A percentile compares a stretch with the other conserved stretches of the same genome.
Conservation (phyloP, 1,139 yeast species). For the Hansenula lynferdii region DNA sequence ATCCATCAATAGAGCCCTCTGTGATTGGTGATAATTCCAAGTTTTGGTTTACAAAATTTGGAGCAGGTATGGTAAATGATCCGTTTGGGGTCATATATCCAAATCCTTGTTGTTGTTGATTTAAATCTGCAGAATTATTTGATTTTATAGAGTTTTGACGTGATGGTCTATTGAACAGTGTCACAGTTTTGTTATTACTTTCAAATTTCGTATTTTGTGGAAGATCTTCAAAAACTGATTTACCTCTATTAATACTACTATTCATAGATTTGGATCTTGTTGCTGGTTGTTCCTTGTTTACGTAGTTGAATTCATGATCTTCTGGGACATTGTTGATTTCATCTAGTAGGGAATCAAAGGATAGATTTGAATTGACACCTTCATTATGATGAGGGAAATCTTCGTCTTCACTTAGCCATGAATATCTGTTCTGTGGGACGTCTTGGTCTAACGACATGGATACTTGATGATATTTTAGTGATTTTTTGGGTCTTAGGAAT, state of each 20-base stretch:
- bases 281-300: conserved; percentile 8
- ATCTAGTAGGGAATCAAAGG: conserved; percentile 21
- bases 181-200: conserved; percentile 49
- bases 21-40: conserved; percentile 22
- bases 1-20: conserved; percentile 20
- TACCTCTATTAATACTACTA: conserved; percentile 13
- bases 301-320: conserved; percentile 49
- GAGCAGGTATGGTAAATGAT: conserved; percentile 18
- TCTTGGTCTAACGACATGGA: conserved; percentile 20
- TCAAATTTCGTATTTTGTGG: conserved; percentile 43
- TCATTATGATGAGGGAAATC: conserved; percentile 9
- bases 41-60: conserved; percentile 11
- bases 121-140: conserved; percentile 1
- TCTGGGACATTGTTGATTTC: conserved; percentile 46
- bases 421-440: conserved; percentile 25
- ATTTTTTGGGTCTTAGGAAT: conserved; percentile 7
- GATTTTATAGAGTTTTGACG: conserved; percentile 9
- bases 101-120: conserved; percentile 3
- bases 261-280: conserved; percentile 16
- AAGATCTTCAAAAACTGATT: conserved; percentile 23
- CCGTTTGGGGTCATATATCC: conserved; percentile 17
- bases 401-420: conserved; percentile 37
- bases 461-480: conserved; percentile 21
- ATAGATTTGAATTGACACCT: conserved; percentile 4
- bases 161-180: conserved; percentile 36